Evolutionary conservation across 1,284 basidiomycete genomes (phyloP).

Genomic region (Exsudoporus floridanus): DNA sequence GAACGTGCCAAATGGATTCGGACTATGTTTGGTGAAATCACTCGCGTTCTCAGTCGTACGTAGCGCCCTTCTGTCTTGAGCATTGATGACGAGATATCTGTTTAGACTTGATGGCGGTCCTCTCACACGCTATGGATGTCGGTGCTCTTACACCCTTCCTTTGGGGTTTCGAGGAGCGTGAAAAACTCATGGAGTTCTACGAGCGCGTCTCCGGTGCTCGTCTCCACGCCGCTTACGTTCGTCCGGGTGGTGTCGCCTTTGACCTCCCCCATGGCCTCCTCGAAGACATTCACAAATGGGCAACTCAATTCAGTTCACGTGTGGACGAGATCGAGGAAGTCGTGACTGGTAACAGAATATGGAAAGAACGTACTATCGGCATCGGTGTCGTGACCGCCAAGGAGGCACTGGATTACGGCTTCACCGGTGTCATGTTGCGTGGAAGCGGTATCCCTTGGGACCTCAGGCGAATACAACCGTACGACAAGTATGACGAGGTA

Average conservation of each 20-base stretch:
- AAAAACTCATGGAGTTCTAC: slow-evolving; percentile 99
- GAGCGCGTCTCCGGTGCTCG: slow-evolving; percentile 98
- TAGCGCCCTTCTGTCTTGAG: slow-evolving; percentile 13
- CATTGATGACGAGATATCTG: not conserved
- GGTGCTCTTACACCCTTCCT: slow-evolving; percentile 98
- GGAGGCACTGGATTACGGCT: slow-evolving; percentile 90
- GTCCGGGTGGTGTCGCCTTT: slow-evolving; percentile 97
- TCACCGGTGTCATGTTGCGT: slow-evolving; percentile 96
- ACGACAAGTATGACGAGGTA: slow-evolving; percentile 95
- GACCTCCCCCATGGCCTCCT: slow-evolving; percentile 96
- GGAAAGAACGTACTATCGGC: slow-evolving; percentile 93
- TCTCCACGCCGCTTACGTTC: slow-evolving; percentile 96
- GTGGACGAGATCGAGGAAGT: slow-evolving; percentile 99
- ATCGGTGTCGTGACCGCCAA: slow-evolving; percentile 91
- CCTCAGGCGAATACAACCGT: slow-evolving; percentile 87
- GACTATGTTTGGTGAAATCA: slow-evolving; percentile 96
- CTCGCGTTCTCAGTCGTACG: slow-evolving; percentile 90
- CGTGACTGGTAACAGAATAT: slow-evolving; percentile 96
- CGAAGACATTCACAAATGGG: slow-evolving; percentile 98
- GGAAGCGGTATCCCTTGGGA: slow-evolving; percentile 97
- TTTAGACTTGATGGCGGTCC: slow-evolving; percentile 92
- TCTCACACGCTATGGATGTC: slow-evolving; percentile 96
- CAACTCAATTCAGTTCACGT: slow-evolving; percentile 88
- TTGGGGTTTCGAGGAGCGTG: slow-evolving; percentile 99
- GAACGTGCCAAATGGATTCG: slow-evolving; percentile 99